Percentiles rank a stretch among this genome's conserved stretches.
phyloP scores from a whole-genome alignment of 257 asterid species.

The Lycium barbarum region DNA sequence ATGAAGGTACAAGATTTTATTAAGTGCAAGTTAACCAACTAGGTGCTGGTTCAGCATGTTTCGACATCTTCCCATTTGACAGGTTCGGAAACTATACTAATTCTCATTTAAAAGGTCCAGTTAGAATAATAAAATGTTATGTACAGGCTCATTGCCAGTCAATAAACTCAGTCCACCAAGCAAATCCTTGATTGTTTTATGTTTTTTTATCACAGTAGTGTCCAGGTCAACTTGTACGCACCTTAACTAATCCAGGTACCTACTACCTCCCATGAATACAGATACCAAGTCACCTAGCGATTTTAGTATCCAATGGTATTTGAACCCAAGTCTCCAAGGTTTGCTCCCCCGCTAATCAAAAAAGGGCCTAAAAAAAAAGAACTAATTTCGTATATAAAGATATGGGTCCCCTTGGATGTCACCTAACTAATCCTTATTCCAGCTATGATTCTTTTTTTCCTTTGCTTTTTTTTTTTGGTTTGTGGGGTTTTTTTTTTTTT shows the following conservation, averaged over 20 bases:
- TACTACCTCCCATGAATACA: background rate
- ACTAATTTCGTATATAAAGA: too few relatives aligned
- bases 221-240: background rate
- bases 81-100: background rate
- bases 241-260: background rate
- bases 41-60: conserved; percentile 12
- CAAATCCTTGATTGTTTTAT: background rate
- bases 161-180: background rate
- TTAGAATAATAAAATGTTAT: background rate
- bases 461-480: background rate
- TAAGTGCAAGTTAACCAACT: conserved; percentile 9
- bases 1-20: background rate
- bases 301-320: background rate
- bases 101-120: background rate
- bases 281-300: background rate
- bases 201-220: background rate
- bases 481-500: background rate
- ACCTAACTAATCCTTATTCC: background rate
- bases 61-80: background rate
- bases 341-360: too few relatives aligned
- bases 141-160: background rate
- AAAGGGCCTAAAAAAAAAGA: too few relatives aligned
- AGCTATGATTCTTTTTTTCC: background rate
- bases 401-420: background rate
- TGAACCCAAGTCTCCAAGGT: background rate